phyloP scores from a whole-genome alignment of 1,284 basidiomycete species.

The Malassezia japonica region DNA sequence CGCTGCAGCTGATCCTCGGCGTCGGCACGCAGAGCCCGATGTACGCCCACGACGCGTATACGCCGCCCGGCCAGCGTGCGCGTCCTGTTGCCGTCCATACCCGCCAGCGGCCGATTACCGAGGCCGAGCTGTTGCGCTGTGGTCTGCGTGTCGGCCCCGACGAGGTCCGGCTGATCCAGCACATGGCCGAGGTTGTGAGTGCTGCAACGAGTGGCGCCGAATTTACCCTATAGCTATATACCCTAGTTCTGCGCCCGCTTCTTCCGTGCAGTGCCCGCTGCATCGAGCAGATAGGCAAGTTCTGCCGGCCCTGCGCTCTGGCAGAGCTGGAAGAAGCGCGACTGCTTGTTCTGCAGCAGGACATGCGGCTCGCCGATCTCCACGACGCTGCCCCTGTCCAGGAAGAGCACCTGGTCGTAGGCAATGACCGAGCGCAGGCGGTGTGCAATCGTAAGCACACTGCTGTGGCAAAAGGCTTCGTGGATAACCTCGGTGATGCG shows the following conservation, averaged over 20 bases:
- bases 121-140: conserved; percentile 42
- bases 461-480: conserved; percentile 62
- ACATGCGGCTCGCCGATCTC: conserved; percentile 53
- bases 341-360: conserved; percentile 37
- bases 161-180: conserved; percentile 33
- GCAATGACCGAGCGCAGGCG: conserved; percentile 48
- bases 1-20: conserved; percentile 45
- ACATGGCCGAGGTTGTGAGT: conserved; percentile 36
- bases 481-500: conserved; percentile 67
- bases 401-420: conserved; percentile 52
- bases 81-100: neutral
- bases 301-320: conserved; percentile 21
- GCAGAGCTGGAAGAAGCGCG: conserved; percentile 33
- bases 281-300: neutral
- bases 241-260: neutral
- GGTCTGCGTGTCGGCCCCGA: conserved; percentile 37
- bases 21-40: conserved; percentile 21
- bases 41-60: conserved; percentile 20
- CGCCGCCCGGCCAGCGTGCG: conserved; percentile 11
- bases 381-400: conserved; percentile 51
- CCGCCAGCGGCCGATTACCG: conserved; percentile 23
- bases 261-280: neutral
- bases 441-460: conserved; percentile 76
- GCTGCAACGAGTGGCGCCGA: conserved; percentile 8
- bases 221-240: neutral